Percentiles rank a stretch among this genome's conserved stretches.
phyloP scores from a whole-genome alignment of 129 eudicot species.

The Dittrichia graveolens region DNA sequence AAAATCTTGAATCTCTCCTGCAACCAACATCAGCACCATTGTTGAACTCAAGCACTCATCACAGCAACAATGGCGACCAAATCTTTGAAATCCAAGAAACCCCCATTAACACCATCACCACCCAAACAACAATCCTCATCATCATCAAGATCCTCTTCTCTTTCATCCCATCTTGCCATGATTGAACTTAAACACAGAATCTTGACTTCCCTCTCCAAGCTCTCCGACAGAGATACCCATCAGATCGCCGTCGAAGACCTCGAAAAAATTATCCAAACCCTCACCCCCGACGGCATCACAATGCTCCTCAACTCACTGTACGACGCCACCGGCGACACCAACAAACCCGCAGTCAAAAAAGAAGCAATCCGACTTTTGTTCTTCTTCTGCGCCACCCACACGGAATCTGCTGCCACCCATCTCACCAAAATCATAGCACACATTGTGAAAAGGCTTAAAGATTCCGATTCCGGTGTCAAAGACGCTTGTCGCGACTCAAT shows the following conservation, averaged over 20 bases:
- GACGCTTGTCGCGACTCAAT: slow-evolving; percentile 81
- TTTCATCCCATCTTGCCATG: slow-evolving; percentile 84
- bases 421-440: slow-evolving; percentile 72
- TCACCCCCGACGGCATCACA: slow-evolving; percentile 69
- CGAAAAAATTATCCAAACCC: slow-evolving; percentile 70
- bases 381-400: slow-evolving; percentile 57
- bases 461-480: slow-evolving; percentile 78
- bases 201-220: slow-evolving; percentile 70
- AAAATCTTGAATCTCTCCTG: slow-evolving; percentile 12
- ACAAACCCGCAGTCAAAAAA: slow-evolving; percentile 81
- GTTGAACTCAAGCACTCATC: slow-evolving; percentile 14
- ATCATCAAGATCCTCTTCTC: slow-evolving; percentile 49
- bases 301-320: slow-evolving; percentile 88
- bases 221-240: slow-evolving; percentile 92
- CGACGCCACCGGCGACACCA: slow-evolving; percentile 51
- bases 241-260: slow-evolving; percentile 97
- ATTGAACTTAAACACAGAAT: slow-evolving; percentile 82
- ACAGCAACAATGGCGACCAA: slow-evolving; percentile 38
- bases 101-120: slow-evolving; percentile 40
- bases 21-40: slow-evolving; percentile 8
- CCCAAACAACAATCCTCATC: slow-evolving; percentile 22
- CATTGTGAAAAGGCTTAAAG: slow-evolving; percentile 76
- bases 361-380: slow-evolving; percentile 74
- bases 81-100: slow-evolving; percentile 32
- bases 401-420: slow-evolving; percentile 75